Percentiles rank a stretch among this genome's conserved stretches.
Evolutionary conservation across 257 asterid species (phyloP).

Genomic region (Solanum paucissectum): DNA sequence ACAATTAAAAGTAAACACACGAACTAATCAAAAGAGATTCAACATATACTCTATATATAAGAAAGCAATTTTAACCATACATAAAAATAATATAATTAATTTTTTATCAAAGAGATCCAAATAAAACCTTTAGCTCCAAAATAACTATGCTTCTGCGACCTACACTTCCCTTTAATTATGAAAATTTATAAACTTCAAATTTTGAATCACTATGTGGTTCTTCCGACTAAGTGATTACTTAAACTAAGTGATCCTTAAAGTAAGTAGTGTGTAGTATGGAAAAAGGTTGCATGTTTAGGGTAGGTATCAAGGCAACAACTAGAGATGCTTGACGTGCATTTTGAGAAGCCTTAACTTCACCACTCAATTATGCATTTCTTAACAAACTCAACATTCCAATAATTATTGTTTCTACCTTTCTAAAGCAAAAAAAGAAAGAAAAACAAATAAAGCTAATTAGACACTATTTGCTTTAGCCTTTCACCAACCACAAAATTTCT

Average conservation of each 20-base stretch:
- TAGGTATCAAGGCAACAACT: neutral
- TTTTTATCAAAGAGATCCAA: fast-evolving
- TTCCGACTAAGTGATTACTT: neutral
- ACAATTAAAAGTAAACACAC: neutral
- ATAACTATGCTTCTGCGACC: neutral
- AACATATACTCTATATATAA: too few relatives aligned
- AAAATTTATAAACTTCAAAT: neutral
- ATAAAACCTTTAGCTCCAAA: neutral
- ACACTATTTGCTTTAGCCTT: neutral
- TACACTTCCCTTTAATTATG: neutral
- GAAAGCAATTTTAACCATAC: too few relatives aligned
- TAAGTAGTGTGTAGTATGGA: neutral
- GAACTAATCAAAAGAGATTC: neutral
- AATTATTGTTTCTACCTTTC: neutral
- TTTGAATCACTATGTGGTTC: neutral
- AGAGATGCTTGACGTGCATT: neutral
- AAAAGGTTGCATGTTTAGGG: neutral
- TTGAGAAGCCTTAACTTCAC: neutral
- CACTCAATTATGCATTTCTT: neutral
- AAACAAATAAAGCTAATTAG: neutral
- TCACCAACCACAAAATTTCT: neutral
- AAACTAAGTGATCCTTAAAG: neutral
- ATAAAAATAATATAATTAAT: too few relatives aligned
- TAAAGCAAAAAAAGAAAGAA: neutral
- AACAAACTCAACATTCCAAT: neutral